These are phyloP conservation scores for Ricinus communis DNA, from an alignment of 345 rosid genomes.

Conservation along the genomic window DNA sequence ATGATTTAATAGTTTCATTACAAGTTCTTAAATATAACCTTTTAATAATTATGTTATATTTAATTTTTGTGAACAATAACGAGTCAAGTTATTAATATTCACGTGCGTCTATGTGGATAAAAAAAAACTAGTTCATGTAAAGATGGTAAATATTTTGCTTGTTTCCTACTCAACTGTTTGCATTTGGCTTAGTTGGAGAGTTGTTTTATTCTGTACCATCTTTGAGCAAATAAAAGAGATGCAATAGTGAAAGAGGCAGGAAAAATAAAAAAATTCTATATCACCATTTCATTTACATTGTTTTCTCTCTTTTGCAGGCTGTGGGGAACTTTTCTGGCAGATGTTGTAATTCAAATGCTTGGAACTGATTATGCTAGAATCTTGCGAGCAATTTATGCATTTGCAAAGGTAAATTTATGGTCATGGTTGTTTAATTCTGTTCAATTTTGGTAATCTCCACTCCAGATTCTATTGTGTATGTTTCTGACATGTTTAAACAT, in stretches of 20 bases:
- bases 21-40: too few relatives aligned
- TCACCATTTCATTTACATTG: background rate
- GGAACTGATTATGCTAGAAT: conserved; percentile 97
- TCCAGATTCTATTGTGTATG: background rate
- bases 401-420: conserved; percentile 71
- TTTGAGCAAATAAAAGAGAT: background rate
- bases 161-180: background rate
- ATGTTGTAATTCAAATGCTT: conserved; percentile 93
- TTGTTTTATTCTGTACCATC: background rate
- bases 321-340: conserved; percentile 96
- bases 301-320: conserved; percentile 55
- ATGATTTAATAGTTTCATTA: too few relatives aligned
- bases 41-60: too few relatives aligned
- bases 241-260: background rate
- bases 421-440: background rate
- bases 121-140: background rate
- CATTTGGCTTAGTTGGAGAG: background rate
- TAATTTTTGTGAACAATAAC: too few relatives aligned
- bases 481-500: background rate
- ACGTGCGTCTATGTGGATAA: too few relatives aligned
- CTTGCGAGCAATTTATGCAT: conserved; percentile 82
- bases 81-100: too few relatives aligned
- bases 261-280: background rate
- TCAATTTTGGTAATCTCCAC: background rate
- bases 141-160: background rate